These are phyloP conservation scores for Capronia epimyces DNA, from an alignment of 2,329 filamentous ascomycete species.

Conservation along the genomic window DNA sequence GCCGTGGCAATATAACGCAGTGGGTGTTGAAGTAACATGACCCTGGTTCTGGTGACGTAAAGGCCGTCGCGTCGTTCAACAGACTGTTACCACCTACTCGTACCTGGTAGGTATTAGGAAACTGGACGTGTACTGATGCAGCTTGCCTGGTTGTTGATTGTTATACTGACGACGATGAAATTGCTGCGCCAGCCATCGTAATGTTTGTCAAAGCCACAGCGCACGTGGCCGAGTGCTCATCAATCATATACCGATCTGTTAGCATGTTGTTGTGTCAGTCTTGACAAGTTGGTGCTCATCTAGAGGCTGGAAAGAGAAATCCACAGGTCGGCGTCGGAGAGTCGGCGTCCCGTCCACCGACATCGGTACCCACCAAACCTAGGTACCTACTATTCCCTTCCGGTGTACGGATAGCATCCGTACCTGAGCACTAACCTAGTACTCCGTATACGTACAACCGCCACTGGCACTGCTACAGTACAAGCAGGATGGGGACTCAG, in stretches of 20 bases:
- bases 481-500: not conserved
- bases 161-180: not conserved
- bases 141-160: not conserved
- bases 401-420: no score
- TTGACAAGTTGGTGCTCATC: not conserved
- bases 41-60: not conserved
- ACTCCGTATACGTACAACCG: no score
- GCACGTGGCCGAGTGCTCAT: not conserved
- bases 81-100: no score
- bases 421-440: no score
- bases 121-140: not conserved
- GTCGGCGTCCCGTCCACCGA: conserved; percentile 1
- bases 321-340: conserved; percentile 11
- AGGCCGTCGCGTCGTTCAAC: no score
- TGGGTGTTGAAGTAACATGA: not conserved
- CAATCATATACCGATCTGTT: not conserved
- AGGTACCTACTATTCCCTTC: no score
- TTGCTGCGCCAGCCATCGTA: not conserved
- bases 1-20: no score
- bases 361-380: not conserved
- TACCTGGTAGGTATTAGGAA: no score
- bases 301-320: not conserved
- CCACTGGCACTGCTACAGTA: no score
- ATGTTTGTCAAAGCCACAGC: not conserved
- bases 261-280: not conserved